Percentiles rank a stretch among this genome's conserved stretches.
These are phyloP conservation scores for Pythium plurisporium DNA, from an alignment of 352 stramenopile species.

Conservation along the genomic window DNA sequence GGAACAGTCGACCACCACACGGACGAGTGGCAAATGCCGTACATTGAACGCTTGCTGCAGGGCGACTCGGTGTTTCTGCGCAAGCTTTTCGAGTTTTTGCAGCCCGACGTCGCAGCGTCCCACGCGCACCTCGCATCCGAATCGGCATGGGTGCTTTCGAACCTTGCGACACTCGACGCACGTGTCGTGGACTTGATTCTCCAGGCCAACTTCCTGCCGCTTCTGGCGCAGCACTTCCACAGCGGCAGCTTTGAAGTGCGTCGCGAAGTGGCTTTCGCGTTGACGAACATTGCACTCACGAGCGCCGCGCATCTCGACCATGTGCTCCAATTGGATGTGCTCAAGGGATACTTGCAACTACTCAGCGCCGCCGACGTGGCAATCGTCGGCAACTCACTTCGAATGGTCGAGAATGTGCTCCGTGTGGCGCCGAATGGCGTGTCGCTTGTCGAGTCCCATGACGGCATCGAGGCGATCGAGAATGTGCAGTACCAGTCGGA, in stretches of 20 bases:
- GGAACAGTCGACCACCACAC: conserved; percentile 62
- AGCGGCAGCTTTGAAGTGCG: conserved; percentile 61
- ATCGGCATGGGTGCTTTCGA: conserved; percentile 75
- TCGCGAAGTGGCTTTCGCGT: conserved; percentile 66
- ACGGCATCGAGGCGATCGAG: conserved; percentile 77
- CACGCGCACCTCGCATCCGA: conserved; percentile 50
- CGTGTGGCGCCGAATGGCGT: conserved; percentile 51
- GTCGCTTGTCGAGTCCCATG: conserved; percentile 48
- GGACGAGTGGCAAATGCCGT: conserved; percentile 67
- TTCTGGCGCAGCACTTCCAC: conserved; percentile 58
- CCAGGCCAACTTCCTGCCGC: conserved; percentile 42
- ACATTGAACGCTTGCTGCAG: conserved; percentile 39
- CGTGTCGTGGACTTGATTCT: conserved; percentile 53
- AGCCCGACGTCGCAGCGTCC: conserved; percentile 26
- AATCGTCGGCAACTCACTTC: conserved; percentile 71
- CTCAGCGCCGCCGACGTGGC: conserved; percentile 56
- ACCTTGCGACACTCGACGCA: conserved; percentile 54
- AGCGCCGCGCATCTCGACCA: conserved; percentile 40
- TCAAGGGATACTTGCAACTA: conserved; percentile 53
- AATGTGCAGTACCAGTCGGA: conserved; percentile 65
- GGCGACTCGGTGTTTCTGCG: conserved; percentile 48
- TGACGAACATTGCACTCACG: conserved; percentile 72
- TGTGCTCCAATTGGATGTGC: conserved; percentile 53
- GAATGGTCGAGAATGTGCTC: conserved; percentile 78
- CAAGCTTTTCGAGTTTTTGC: conserved; percentile 56